Conservation (phyloP, 1,139 yeast genomes). For the Taphrina betulina region DNA sequence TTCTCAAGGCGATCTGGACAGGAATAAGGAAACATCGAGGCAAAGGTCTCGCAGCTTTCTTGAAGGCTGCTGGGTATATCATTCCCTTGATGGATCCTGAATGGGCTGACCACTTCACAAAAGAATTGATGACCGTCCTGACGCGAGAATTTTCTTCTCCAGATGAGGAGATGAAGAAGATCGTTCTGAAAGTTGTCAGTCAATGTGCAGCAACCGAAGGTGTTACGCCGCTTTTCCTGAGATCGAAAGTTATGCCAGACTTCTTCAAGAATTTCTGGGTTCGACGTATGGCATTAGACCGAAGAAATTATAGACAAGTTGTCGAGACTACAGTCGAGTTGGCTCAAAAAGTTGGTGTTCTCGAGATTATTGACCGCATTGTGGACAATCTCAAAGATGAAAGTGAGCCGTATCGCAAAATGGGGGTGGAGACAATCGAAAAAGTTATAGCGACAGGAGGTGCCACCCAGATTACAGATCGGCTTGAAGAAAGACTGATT, state of each 20-base stretch:
- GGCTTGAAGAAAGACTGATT: conserved; percentile 65
- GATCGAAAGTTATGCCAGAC: conserved; percentile 56
- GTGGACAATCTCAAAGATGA: conserved; percentile 71
- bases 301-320: conserved; percentile 58
- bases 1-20: conserved; percentile 74
- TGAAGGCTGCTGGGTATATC: conserved; percentile 74
- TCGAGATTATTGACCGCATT: conserved; percentile 59
- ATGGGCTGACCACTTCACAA: conserved; percentile 73
- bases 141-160: conserved; percentile 75
- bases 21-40: conserved; percentile 81
- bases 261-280: conserved; percentile 76
- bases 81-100: conserved; percentile 87
- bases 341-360: conserved; percentile 66
- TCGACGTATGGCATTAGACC: conserved; percentile 53
- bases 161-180: conserved; percentile 83
- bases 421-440: conserved; percentile 73
- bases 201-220: conserved; percentile 58
- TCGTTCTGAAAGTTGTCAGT: conserved; percentile 63
- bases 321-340: conserved; percentile 70
- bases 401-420: conserved; percentile 71
- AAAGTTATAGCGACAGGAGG: conserved; percentile 52
- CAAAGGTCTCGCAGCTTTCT: conserved; percentile 67
- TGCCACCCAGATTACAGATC: conserved; percentile 54
- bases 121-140: conserved; percentile 66
- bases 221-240: conserved; percentile 51